A percentile compares a stretch with the other conserved stretches of the same genome.
Evolutionary conservation across 176 grass and related monocot genomes (phyloP).

Genomic region (Pontederia paniculata): DNA sequence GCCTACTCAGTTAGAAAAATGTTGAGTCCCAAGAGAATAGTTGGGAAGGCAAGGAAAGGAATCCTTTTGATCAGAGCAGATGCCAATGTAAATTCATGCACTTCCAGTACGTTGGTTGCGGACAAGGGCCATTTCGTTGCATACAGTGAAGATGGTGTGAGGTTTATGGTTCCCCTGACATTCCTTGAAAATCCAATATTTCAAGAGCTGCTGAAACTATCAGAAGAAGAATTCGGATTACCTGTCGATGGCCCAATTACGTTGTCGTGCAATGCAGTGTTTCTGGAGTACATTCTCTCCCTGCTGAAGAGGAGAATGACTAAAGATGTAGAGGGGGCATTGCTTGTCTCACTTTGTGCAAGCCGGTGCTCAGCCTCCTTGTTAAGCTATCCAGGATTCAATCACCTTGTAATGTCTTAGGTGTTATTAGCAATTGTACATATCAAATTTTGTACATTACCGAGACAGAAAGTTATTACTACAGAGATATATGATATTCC

Average conservation of each 20-base stretch:
- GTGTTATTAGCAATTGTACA: neutral
- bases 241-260: neutral
- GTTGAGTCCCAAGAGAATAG: slow-evolving; percentile 11
- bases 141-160: neutral
- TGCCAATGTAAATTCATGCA: neutral
- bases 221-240: slow-evolving; percentile 3
- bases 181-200: neutral
- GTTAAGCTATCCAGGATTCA: neutral
- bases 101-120: neutral
- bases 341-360: neutral
- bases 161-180: slow-evolving; percentile 5
- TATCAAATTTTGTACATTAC: too few species aligned
- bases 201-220: neutral
- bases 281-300: slow-evolving; percentile 8
- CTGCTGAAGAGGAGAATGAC: neutral
- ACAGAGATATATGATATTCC: too few species aligned
- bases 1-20: neutral
- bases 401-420: neutral
- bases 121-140: slow-evolving; percentile 4
- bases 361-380: neutral
- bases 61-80: neutral
- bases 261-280: neutral
- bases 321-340: neutral
- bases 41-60: neutral
- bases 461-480: too few species aligned